These are phyloP conservation scores for Dactylellina haptotyla DNA, from an alignment of 2,329 filamentous ascomycete genomes.

Conservation along the genomic window DNA sequence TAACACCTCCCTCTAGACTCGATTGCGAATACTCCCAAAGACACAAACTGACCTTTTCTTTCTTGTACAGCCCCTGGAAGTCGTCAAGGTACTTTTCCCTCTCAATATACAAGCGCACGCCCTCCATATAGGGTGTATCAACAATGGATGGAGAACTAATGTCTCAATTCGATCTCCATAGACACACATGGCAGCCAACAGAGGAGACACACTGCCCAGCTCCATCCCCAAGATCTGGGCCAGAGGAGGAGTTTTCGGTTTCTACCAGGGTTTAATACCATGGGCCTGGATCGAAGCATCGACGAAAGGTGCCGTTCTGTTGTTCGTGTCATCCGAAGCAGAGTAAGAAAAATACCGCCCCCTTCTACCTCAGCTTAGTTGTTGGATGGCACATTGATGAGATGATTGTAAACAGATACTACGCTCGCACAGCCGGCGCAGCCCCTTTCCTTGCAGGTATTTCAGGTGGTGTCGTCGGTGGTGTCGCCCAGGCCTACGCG, in stretches of 20 bases:
- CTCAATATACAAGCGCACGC: background rate
- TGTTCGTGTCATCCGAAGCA: slow-evolving; percentile 98
- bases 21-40: no score
- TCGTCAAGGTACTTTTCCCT: slow-evolving; percentile 74
- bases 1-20: no score
- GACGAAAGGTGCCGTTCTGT: slow-evolving; percentile 97
- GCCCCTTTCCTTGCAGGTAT: slow-evolving; percentile 90
- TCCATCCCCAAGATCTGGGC: slow-evolving; percentile 89
- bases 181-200: slow-evolving; percentile 99
- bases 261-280: slow-evolving; percentile 99
- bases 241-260: slow-evolving; percentile 91
- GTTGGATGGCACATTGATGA: slow-evolving; percentile 18
- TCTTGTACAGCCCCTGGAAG: slow-evolving; percentile 86
- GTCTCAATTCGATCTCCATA: slow-evolving; percentile 21
- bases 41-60: slow-evolving; percentile 57
- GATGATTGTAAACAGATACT: no score
- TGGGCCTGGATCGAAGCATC: slow-evolving; percentile 99
- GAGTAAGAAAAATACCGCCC: slow-evolving; percentile 65
- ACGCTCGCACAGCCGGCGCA: slow-evolving; percentile 83
- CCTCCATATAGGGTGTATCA: background rate
- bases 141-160: background rate
- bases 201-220: slow-evolving; percentile 82
- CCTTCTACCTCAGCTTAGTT: background rate
- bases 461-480: slow-evolving; percentile 87
- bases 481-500: slow-evolving; percentile 96